Evolutionary conservation across 371 early-diverging fungal species (phyloP).

Genomic region (Lichtheimia ornata): DNA sequence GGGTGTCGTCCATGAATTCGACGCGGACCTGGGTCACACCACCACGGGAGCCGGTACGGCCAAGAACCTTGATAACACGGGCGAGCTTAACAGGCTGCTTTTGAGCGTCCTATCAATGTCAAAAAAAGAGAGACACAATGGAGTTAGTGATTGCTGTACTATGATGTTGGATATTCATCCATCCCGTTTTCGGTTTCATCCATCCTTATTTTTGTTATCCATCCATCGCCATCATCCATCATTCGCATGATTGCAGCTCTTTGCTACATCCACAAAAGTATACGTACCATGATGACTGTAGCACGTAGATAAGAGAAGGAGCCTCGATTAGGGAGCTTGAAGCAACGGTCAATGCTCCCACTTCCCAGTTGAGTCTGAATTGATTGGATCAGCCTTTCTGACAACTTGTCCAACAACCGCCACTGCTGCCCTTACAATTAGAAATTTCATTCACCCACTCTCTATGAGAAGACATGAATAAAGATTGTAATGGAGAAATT

Average conservation of each 20-base stretch:
- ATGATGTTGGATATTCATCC: slow-evolving; percentile 1
- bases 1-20: slow-evolving; percentile 94
- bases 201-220: background rate
- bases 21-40: slow-evolving; percentile 99
- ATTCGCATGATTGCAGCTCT: background rate
- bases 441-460: background rate
- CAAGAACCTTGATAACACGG: slow-evolving; percentile 94
- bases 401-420: no score
- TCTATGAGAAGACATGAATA: no score
- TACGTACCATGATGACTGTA: slow-evolving; percentile 3
- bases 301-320: slow-evolving; percentile 4
- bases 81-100: slow-evolving; percentile 88
- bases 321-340: background rate
- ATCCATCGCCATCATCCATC: slow-evolving; percentile 1
- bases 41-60: slow-evolving; percentile 98
- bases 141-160: background rate
- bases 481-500: no score
- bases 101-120: slow-evolving; percentile 60
- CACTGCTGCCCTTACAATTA: background rate
- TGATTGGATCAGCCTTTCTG: no score
- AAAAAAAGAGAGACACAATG: background rate
- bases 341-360: no score
- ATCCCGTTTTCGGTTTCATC: background rate
- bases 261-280: background rate
- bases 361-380: no score